Conservation (phyloP, 192 early-diverging fungal genomes). For the Podila verticillata region DNA sequence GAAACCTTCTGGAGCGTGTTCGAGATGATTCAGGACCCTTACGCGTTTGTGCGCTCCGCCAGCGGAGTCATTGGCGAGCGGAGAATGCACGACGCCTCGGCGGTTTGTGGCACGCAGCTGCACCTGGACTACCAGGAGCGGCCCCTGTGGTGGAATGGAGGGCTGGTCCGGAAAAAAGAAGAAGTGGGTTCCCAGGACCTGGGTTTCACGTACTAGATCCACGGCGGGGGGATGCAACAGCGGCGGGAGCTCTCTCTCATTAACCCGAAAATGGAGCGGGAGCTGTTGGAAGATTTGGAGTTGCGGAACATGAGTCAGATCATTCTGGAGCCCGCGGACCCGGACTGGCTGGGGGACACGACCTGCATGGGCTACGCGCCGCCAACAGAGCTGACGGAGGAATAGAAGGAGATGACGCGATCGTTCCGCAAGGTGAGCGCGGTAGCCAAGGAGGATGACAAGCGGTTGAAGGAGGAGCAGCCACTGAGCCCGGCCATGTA, state of each 20-base stretch:
- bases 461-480: too few species aligned
- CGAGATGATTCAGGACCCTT: slow-evolving; percentile 57
- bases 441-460: too few species aligned
- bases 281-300: too few species aligned
- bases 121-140: slow-evolving; percentile 18
- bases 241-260: background rate
- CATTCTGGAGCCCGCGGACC: too few species aligned
- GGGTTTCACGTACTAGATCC: slow-evolving; percentile 11
- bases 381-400: too few species aligned
- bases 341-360: too few species aligned
- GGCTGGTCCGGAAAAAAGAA: slow-evolving; percentile 30
- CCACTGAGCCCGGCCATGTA: too few species aligned
- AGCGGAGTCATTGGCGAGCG: slow-evolving; percentile 49
- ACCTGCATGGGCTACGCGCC: too few species aligned
- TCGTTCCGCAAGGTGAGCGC: too few species aligned
- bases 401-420: too few species aligned
- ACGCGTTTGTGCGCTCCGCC: slow-evolving; percentile 34
- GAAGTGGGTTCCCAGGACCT: slow-evolving; percentile 28
- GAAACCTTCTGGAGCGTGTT: slow-evolving; percentile 67
- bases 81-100: too few species aligned
- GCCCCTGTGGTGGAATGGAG: slow-evolving; percentile 47
- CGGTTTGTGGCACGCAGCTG: slow-evolving; percentile 37
- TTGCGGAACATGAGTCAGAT: too few species aligned
- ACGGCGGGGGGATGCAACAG: slow-evolving; percentile 8
- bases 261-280: background rate